Conservation (phyloP, 148 eudicot genomes). For the Dianthus caryophyllus region DNA sequence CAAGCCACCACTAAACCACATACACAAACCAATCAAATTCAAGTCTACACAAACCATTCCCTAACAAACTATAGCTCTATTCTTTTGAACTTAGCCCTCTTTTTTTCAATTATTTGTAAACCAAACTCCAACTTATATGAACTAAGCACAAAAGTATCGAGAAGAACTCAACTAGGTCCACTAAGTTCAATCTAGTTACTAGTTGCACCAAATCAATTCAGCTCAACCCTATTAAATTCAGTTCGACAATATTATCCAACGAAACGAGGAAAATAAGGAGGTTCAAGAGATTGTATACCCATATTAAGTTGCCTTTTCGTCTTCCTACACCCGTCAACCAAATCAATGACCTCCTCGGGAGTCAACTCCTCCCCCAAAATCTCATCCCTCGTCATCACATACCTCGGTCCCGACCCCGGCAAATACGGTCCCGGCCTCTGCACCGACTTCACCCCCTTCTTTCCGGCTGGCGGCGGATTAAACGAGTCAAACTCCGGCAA, state of each 20-base stretch:
- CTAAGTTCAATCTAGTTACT: no score
- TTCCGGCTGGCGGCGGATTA: constrained; percentile 50
- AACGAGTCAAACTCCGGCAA: constrained; percentile 80
- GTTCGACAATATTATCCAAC: no score
- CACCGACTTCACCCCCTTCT: constrained; percentile 96
- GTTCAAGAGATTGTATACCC: constrained; percentile 38
- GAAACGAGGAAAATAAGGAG: background rate
- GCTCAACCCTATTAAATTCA: no score
- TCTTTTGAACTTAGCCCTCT: no score
- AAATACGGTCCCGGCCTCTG: constrained; percentile 88
- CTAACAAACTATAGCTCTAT: no score
- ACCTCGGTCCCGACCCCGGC: constrained; percentile 79
- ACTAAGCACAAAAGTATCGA: no score
- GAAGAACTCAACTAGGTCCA: no score
- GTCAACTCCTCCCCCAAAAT: constrained; percentile 80
- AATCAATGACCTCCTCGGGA: constrained; percentile 49
- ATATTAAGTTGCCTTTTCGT: constrained; percentile 73
- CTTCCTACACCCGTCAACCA: constrained; percentile 55
- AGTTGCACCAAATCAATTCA: no score
- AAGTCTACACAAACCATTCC: no score
- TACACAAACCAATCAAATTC: background rate
- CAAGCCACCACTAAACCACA: background rate
- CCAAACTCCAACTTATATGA: no score
- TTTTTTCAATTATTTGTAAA: no score
- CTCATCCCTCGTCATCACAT: constrained; percentile 73